Base-by-base conservation (phyloP, 2,329 filamentous ascomycete species). In the Coniochaeta sp. region DNA sequence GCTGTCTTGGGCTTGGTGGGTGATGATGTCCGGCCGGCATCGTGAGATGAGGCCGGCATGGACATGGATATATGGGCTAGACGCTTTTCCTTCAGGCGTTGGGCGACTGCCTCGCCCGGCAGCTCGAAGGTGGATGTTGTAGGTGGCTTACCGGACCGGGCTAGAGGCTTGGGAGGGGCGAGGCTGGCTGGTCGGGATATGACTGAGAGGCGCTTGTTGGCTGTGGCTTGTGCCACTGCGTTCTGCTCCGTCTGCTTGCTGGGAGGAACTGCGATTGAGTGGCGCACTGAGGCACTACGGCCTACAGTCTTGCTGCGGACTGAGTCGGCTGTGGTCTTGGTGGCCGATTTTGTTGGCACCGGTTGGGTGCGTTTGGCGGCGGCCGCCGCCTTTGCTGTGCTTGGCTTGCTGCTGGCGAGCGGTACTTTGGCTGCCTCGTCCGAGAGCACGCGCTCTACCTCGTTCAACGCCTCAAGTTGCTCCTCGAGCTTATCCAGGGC, bases 401-500 rank as follows among this genome's bases (percentile, higher is more conserved):
- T 55, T 22, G 56, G 36, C 24, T 58, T 54, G 11, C 34, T 58
- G 16, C 44, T 56, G 7, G 14, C 59, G 8, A 69, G 68, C 5
- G 66, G 64, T 28, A 72, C 66, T 60, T 73, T 73, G 33, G 56
- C 54, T n/a, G 60, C 38, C 28, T 69, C 67, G 3, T 70, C 64
- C 1, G 74, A 72, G 3, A 68, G 63, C 12, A 76, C 67, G 7
- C 68, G 70, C 19, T 70, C 67, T 12, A 76, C 61, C 1, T 68
- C 71, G 57, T 74, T 68, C 36, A 85, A 74, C 1, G 78, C 81
- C 64, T 88, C 84, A 11, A 87, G 75, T 57, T 86, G 77, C 34
- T 88, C 85, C 64, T 88, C 84, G 17, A 88, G 75, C 62, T 77
- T 76, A 67, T 88, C 85, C 22, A 88, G 74, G 63, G 83, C 84